These are phyloP conservation scores for Phyllosticta capitalensis DNA, from an alignment of 2,329 filamentous ascomycete species.

Conservation along the genomic window DNA sequence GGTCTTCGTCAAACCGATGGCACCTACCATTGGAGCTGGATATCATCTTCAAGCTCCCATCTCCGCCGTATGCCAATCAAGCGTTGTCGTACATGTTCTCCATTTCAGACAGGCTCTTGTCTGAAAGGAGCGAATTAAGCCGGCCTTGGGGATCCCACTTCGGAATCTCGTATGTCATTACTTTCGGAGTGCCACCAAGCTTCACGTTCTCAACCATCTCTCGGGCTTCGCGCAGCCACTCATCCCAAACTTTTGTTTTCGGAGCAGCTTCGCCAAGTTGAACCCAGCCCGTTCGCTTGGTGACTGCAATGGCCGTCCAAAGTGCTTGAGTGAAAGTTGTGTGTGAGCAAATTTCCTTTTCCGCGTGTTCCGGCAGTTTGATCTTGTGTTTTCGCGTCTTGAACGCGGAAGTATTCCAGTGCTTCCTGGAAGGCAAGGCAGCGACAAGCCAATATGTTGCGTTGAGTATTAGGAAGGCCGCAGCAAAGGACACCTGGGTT, in stretches of 20 bases:
- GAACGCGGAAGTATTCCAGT: conserved; percentile 41
- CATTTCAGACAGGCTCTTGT: neutral
- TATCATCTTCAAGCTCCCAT: too few relatives aligned
- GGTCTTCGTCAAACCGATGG: too few relatives aligned
- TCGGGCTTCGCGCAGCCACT: conserved; percentile 32
- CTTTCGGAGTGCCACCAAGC: neutral
- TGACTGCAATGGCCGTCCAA: conserved; percentile 40
- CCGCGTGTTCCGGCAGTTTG: neutral
- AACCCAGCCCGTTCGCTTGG: conserved; percentile 36
- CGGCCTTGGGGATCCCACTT: conserved; percentile 24
- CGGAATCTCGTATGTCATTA: conserved; percentile 25
- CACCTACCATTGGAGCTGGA: too few relatives aligned
- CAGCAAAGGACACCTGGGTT: conserved; percentile 41
- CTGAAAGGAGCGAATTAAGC: conserved; percentile 15
- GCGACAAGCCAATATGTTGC: conserved; percentile 43
- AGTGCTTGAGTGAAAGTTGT: conserved; percentile 38
- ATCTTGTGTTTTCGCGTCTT: conserved; percentile 17
- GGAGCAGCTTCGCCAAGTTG: conserved; percentile 31
- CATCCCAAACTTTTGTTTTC: conserved; percentile 31
- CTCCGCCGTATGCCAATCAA: neutral
- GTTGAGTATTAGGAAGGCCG: conserved; percentile 41
- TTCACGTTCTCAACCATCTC: conserved; percentile 4
- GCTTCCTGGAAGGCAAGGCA: conserved; percentile 35
- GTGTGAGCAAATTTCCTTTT: conserved; percentile 14
- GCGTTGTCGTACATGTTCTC: neutral